Evolutionary conservation across 768 basidiomycete species (phyloP), one percentile per base, ranked within the genome.

Genomic region (Fistulinella prunicolor): DNA sequence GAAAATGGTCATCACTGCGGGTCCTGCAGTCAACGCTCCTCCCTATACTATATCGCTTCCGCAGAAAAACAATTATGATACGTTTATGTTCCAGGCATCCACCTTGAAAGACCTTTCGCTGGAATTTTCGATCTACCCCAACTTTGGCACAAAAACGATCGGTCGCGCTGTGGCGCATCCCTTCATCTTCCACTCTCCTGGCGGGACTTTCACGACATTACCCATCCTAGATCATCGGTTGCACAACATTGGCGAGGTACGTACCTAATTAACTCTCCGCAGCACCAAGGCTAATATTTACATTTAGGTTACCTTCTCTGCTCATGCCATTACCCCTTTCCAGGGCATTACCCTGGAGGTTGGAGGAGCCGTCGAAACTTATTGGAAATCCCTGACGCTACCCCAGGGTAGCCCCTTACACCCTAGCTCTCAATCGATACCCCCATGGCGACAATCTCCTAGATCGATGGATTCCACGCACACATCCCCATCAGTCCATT

Each of bases 101-200:
- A 80, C 79, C 24, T 69, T 94, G 26, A 80, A 83, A 40, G 75
- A 76, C 26, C 77, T 98, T 45, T 80, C 83, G 1, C 70, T 99
- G 59, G 90, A 96, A 65, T 91, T 98, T 63, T 96, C 95, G 19
- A 74, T 98, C 24, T 97, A 94, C 70, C 96, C 96, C 12, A 95
- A 90, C 57, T 98, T 98, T 70, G 96, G 96, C 14, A 94, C 91
- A 14, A 95, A 92, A 69, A 92, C 94, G 16, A 90, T 99, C 51
- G 96, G 95, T 12, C 83, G 93, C 54, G 94, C 93, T 14, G 82
- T 94, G 38, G 89, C 90, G 12, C 75, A 93, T 21, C 85, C 94
- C 3, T 81, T 81, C 0, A 71, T 87, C 41, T 88, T 96, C 59
- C 60, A 68, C 23, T 73, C 78, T 38, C 72, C 83, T 38, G 73